Conservation (phyloP, 805 yeast genomes). For the Pichia gijzeniarum region DNA sequence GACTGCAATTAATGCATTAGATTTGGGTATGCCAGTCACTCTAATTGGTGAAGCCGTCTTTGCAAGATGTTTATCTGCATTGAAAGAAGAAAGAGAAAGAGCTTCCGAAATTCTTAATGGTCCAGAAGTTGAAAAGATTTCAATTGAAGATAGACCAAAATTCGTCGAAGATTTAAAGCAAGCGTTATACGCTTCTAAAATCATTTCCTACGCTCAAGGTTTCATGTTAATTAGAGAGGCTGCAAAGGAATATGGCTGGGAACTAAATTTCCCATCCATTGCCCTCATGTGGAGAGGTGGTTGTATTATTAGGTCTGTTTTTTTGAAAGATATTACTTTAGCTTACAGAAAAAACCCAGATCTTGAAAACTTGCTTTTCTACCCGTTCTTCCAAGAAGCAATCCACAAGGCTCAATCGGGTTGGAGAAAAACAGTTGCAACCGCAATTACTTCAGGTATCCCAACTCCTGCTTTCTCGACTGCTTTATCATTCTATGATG, state of each 20-base stretch:
- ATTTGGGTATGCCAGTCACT: constrained; percentile 97
- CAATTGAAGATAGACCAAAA: constrained; percentile 67
- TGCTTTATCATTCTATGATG: constrained; percentile 96
- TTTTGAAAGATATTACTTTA: constrained; percentile 92
- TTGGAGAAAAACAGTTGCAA: constrained; percentile 85
- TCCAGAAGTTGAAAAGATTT: constrained; percentile 60
- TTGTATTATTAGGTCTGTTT: constrained; percentile 97
- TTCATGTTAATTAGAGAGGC: constrained; percentile 99
- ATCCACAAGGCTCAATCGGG: constrained; percentile 89
- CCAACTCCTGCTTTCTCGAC: constrained; percentile 98
- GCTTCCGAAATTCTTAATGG: constrained; percentile 79
- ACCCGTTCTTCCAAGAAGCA: constrained; percentile 90
- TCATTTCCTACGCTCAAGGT: constrained; percentile 98
- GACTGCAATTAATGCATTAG: constrained; percentile 98
- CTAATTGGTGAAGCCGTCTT: constrained; percentile 98
- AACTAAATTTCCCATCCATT: constrained; percentile 94
- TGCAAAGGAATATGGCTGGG: constrained; percentile 94
- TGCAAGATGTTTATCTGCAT: constrained; percentile 89
- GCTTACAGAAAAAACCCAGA: constrained; percentile 94
- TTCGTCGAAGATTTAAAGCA: constrained; percentile 93
- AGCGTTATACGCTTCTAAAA: constrained; percentile 97
- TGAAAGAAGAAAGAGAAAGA: constrained; percentile 83
- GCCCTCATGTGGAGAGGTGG: constrained; percentile 99
- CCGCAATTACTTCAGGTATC: constrained; percentile 79
- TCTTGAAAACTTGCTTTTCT: constrained; percentile 90